A percentile compares a stretch with the other conserved stretches of the same genome.
phyloP scores from a whole-genome alignment of 2,329 filamentous ascomycete genomes.

The Fusarium fracticaudum region DNA sequence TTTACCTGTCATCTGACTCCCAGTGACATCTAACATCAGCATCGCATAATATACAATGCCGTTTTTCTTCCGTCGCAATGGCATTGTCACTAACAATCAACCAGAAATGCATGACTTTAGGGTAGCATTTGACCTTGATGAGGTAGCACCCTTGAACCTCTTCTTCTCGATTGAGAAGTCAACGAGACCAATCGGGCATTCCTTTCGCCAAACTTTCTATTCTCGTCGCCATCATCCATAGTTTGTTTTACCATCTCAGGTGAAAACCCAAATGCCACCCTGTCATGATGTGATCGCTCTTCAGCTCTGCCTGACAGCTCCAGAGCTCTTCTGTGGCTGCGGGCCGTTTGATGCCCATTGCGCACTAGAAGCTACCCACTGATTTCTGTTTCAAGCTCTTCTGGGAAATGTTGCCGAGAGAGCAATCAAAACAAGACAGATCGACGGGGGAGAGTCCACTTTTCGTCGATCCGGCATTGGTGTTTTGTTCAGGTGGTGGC shows the following conservation, averaged over 20 bases:
- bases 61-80: not conserved
- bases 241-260: conserved; percentile 23
- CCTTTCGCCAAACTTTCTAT: not conserved
- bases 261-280: not conserved
- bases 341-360: conserved; percentile 5
- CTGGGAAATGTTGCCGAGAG: not conserved
- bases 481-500: conserved; percentile 8
- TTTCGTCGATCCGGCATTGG: conserved; percentile 18
- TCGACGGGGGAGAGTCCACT: conserved; percentile 12
- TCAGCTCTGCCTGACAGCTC: not conserved
- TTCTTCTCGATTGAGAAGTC: not conserved
- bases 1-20: not conserved
- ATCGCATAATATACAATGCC: not conserved
- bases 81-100: not conserved
- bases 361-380: not conserved
- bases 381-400: conserved; percentile 10
- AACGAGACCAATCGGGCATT: not conserved
- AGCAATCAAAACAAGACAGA: conserved; percentile 25
- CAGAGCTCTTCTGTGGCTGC: conserved; percentile 3
- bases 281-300: conserved; percentile 4
- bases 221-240: not conserved
- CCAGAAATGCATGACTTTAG: not conserved
- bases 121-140: not conserved
- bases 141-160: not conserved
- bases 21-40: not conserved